Percentiles rank a stretch among this genome's conserved stretches.
Conservation (phyloP, 176 grass and related monocot species). For the Triticum turgidum region DNA sequence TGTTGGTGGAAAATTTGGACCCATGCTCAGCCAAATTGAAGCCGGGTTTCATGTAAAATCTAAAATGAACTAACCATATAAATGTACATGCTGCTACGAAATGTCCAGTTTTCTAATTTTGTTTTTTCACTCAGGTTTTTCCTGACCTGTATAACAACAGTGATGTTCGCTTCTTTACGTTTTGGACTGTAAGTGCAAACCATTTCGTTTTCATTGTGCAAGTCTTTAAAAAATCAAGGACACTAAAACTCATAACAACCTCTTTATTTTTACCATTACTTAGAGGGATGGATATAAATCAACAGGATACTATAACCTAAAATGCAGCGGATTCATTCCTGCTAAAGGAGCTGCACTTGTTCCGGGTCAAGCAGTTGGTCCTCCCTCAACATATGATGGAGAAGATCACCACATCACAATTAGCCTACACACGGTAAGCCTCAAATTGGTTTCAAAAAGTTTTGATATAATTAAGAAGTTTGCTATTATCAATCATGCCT, state of each 20-base stretch:
- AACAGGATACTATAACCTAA: slow-evolving; percentile 7
- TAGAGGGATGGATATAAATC: not conserved
- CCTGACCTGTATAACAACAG: slow-evolving; percentile 18
- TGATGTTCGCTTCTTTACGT: slow-evolving; percentile 42
- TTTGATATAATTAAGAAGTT: not conserved
- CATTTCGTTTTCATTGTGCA: not conserved
- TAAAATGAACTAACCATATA: not conserved
- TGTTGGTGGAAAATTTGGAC: not conserved
- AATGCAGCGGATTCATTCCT: not conserved
- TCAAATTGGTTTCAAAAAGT: not conserved
- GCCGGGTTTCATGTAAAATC: slow-evolving; percentile 37
- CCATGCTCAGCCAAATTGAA: not conserved
- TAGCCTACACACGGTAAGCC: not conserved
- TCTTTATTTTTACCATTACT: not conserved
- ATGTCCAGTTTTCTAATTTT: not conserved
- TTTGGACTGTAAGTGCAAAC: slow-evolving; percentile 38
- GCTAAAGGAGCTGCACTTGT: not conserved
- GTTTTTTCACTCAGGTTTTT: slow-evolving; percentile 19
- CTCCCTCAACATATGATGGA: not conserved
- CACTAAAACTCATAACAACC: not conserved
- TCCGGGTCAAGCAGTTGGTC: not conserved
- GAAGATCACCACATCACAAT: not conserved
- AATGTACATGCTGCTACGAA: not conserved
- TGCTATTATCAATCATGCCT: not conserved
- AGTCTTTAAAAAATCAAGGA: not conserved